A percentile compares a stretch with the other conserved stretches of the same genome.
phyloP scores from a whole-genome alignment of 2,329 filamentous ascomycete genomes.

The Simplicillium sp. region DNA sequence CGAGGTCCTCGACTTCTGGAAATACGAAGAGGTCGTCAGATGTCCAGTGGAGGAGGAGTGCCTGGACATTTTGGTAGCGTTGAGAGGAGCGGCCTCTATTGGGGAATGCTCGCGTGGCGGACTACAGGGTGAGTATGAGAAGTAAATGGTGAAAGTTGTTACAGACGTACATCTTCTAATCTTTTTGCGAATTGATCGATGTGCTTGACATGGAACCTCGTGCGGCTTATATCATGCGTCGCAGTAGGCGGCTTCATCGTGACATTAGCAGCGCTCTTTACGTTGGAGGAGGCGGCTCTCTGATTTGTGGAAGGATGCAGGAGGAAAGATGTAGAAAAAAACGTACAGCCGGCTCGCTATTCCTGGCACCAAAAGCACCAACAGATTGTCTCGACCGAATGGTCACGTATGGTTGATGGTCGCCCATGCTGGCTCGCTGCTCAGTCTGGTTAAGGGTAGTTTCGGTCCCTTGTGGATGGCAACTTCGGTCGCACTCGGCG shows the following conservation, averaged over 20 bases:
- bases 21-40: conserved; percentile 49
- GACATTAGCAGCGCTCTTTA: neutral
- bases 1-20: conserved; percentile 46
- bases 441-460: conserved; percentile 2
- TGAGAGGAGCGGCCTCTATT: conserved; percentile 42
- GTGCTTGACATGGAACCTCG: conserved; percentile 49
- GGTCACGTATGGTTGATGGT: conserved; percentile 40
- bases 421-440: conserved; percentile 22
- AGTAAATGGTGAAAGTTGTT: too few relatives aligned
- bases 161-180: conserved; percentile 39
- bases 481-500: too few relatives aligned
- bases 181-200: conserved; percentile 43
- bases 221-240: conserved; percentile 48
- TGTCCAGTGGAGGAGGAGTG: conserved; percentile 46
- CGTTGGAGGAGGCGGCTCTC: too few relatives aligned
- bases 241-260: conserved; percentile 23
- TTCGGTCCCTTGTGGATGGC: neutral
- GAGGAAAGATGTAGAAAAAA: conserved; percentile 2
- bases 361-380: conserved; percentile 35
- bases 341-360: conserved; percentile 40
- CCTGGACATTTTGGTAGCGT: conserved; percentile 46
- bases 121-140: conserved; percentile 22
- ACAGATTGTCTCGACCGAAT: conserved; percentile 39
- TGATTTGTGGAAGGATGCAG: too few relatives aligned
- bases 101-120: conserved; percentile 45